Evolutionary conservation across 2,329 filamentous ascomycete species (phyloP).

Genomic region (Davidsoniella virescens): DNA sequence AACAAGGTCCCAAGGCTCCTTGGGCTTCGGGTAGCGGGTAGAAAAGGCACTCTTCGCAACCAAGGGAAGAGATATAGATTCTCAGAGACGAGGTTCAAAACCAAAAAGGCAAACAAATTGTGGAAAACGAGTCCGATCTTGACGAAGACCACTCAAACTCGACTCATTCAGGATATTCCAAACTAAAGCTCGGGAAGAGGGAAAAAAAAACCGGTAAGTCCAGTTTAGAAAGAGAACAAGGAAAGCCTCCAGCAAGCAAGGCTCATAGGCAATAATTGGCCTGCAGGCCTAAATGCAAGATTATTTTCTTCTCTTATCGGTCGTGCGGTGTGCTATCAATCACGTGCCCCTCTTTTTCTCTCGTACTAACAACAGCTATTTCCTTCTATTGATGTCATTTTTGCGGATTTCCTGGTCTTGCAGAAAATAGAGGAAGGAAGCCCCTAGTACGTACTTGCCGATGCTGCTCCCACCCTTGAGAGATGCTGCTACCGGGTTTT

Average conservation of each 20-base stretch:
- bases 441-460: neutral
- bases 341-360: constrained; percentile 8
- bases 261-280: neutral
- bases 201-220: neutral
- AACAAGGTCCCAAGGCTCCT: neutral
- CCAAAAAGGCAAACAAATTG: neutral
- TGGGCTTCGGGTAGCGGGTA: neutral
- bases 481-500: neutral
- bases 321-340: constrained; percentile 11
- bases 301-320: constrained; percentile 10
- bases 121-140: too few relatives aligned
- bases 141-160: too few relatives aligned
- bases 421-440: neutral
- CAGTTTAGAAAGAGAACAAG: neutral
- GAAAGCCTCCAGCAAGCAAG: neutral
- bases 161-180: too few relatives aligned
- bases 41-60: too few relatives aligned
- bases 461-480: neutral
- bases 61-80: too few relatives aligned
- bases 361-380: neutral
- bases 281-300: constrained; percentile 5
- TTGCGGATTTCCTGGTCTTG: neutral
- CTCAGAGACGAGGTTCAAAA: neutral
- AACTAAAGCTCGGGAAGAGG: neutral
- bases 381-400: constrained; percentile 3